Base-by-base conservation (phyloP, 1,139 yeast genomes). In the Debaryomyces coudertii region DNA sequence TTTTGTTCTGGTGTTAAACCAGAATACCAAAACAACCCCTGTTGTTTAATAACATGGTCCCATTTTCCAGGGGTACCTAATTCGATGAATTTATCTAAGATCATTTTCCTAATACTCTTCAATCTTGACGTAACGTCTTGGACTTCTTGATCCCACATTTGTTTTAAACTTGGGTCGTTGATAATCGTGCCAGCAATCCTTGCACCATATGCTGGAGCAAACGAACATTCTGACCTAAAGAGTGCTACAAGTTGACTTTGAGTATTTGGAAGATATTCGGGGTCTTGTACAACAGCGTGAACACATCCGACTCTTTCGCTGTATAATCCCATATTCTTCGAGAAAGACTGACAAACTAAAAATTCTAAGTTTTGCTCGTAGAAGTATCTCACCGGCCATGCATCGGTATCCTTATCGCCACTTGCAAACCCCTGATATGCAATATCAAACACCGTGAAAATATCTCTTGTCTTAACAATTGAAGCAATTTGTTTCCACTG, bases 391-490 rank as follows among this genome's bases (percentile, higher is more conserved):
- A 66, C 52, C 4, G 66, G 60, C 63, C 66, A 66, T 3, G 68
- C 65, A 52, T 66, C 71, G 27, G 49, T 46, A 36, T 63, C 66
- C 47, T 62, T 60, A 58, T 65, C 60, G 33, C 79, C 79, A 7
- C 92, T 79, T 41, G 95, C 87, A 63, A 92, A 87, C 6, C 98
- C 98, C 65, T 90, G 97, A 73, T 92, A 92, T 2, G 98, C 98
- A 75, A 87, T 82, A 72, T 92, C 98, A 52, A 92, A 80, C 57
- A 92, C 73, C 7, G 95, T 90, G 58, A 87, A 76, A 58, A 89
- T 77, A 33, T 76, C 68, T 60, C 78, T 76, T 46, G 75, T 65
- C 55, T 78, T 69, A 42, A 88, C 64, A 24, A 85, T 81, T 42
- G 80, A 79, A 53, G 85, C 76, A 43, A 92, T 87, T 58, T 77